Base-by-base conservation (phyloP, 345 rosid genomes). In the Lepidium didymum region DNA sequence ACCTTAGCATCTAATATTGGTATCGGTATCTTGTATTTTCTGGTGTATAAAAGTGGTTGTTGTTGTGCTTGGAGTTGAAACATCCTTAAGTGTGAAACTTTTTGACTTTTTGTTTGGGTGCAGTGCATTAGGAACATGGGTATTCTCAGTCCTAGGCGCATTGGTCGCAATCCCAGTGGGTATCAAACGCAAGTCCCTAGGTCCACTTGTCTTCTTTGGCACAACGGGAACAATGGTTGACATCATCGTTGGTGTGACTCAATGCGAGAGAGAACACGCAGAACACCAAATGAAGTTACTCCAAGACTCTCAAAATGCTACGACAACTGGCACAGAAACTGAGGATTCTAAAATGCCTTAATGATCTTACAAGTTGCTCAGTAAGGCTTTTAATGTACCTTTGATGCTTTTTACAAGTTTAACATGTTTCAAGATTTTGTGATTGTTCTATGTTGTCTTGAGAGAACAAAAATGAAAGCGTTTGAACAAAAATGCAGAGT, bases 161-260 rank as follows among this genome's bases (percentile, higher is more conserved):
- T 79, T 93, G 81, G 62, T 88, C 6, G 98, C 97, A 2, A 93
- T 91, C 74, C 98, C 97, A 1, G 88, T 88, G 13, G 98, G 98
- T 13, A 93, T 93, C 40, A 93, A 84, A 69, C 83, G 91, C 44
- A 93, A 91, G 77, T 93, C 97, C 38, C 69, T 93, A 16, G 95
- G 81, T 3, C 96, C 97, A 7, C 92, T 93, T 4, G 97, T 91
- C 63, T 91, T 91, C 86, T 90, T 93, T 8, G 96, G 98, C 76
- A 90, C 98, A 10, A 93, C 97, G 0, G 98, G 97, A 33, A 90
- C 97, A 14, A 93, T 93, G 98, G 89, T 90, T 4, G 97, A 93
- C 63, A 93, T 90, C 68, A 88, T 90, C 40, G 81, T 88, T 76
- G 98, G 96, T 33, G 83, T 91, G 74, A 91, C 77, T 61, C 91